Evolutionary conservation across 2,329 filamentous ascomycete species (phyloP), one percentile per base, ranked within the genome.

Genomic region (Phyllosticta capitalensis): DNA sequence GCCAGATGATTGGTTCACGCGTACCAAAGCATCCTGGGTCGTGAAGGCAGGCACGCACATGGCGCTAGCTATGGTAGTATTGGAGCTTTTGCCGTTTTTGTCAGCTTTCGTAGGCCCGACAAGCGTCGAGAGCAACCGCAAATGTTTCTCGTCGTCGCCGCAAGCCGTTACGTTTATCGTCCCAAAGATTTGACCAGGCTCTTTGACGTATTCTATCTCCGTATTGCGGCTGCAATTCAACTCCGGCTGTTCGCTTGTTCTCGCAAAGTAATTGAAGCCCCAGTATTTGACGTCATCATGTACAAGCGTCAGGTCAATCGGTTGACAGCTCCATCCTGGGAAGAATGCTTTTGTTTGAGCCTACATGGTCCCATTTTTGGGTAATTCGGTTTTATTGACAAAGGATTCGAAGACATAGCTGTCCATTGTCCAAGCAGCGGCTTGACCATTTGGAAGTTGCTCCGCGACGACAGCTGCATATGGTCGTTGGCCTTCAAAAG

Each of bases 361-460:
- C 22, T 59, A 51, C 12, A 59, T 30, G 3, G 56, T 59, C 5
- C 30, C 38, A 14, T 59, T 59, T 20, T 59, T 51, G 5, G 51
- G 33, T 6, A 59, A 19, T 4, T 30, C 7, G 3, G 56, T 54
- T 3, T 30, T 51, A 12, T 59, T 59, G 56, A 33, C 50, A 38
- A 59, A 59, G 7, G 58, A 59, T 20, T 55, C 58, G n/a, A 59
- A 59, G 26, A 55, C 58, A 14, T 59, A 55, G 26, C 53, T 53
- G 20, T 59, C 58, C 19, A 55, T 33, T 6, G 58, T 52, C 58
- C 58, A 59, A 4, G 58, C 38, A 3, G 52, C 58, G 5, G 58
- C 48, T 20, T 52, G 58, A n/a, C 56, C 58, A 20, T 59, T 59
- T 9, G 58, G 58, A 20, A 59, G 45, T 2, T 10, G 14, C 28